Conservation (phyloP, 169 alveolate genomes). For the Theileria luwenshuni region DNA sequence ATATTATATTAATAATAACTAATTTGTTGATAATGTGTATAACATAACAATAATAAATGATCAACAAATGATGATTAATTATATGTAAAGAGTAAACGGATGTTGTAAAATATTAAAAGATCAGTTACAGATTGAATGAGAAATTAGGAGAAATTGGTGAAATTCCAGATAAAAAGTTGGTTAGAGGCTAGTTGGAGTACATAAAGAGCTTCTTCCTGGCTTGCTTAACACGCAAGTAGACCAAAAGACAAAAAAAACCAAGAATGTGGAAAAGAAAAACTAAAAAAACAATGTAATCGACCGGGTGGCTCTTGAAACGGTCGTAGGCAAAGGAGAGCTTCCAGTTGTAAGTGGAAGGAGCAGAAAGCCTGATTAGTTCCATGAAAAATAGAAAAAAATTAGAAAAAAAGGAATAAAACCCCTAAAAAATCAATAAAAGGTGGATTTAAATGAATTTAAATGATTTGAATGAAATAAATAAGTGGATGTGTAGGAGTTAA, state of each 20-base stretch:
- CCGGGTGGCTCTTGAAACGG: slow-evolving; percentile 37
- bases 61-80: no score
- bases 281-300: slow-evolving; percentile 34
- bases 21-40: neutral
- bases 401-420: neutral
- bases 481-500: no score
- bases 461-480: no score
- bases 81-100: no score
- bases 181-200: neutral
- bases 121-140: no score
- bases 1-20: neutral
- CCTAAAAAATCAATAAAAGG: neutral
- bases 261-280: slow-evolving; percentile 44
- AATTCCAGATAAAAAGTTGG: neutral
- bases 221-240: slow-evolving; percentile 35
- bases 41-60: no score
- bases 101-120: no score
- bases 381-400: neutral
- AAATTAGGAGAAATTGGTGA: no score
- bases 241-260: slow-evolving; percentile 49
- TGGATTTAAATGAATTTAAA: neutral
- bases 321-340: slow-evolving; percentile 14
- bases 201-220: slow-evolving; percentile 41
- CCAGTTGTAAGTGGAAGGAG: slow-evolving; percentile 59
- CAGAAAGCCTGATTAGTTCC: slow-evolving; percentile 11